Conservation (phyloP, 768 basidiomycete genomes). For the Porpolomopsis calyptriformis region DNA sequence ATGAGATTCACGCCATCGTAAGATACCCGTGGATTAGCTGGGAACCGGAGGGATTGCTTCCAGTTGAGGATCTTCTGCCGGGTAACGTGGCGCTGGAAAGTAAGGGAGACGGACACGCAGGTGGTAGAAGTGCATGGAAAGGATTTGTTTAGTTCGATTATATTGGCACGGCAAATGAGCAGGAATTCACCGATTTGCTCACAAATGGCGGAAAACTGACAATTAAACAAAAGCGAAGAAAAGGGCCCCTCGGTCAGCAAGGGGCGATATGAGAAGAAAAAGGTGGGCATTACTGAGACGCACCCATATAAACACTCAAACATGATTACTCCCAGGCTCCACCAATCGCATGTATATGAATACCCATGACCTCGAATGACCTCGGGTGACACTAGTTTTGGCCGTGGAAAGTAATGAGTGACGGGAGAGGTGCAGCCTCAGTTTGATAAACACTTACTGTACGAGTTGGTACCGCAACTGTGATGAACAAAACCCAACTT, state of each 20-base stretch:
- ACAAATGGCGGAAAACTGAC: conserved; percentile 89
- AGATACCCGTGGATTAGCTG: conserved; percentile 70
- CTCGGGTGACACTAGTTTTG: conserved; percentile 70
- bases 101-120: no score
- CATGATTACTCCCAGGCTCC: conserved; percentile 96
- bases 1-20: conserved; percentile 82
- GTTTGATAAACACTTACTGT: conserved; percentile 46
- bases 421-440: conserved; percentile 15
- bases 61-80: conserved; percentile 97
- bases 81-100: conserved; percentile 73
- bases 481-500: background rate
- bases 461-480: conserved; percentile 80
- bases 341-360: conserved; percentile 94
- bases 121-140: conserved; percentile 7
- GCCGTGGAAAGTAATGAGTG: conserved; percentile 9
- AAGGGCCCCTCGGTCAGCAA: background rate
- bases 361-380: conserved; percentile 89
- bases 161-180: background rate
- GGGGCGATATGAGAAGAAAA: background rate
- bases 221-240: conserved; percentile 7
- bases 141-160: conserved; percentile 4
- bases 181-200: conserved; percentile 68
- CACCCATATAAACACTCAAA: conserved; percentile 91
- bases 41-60: conserved; percentile 83
- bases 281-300: conserved; percentile 20